These are phyloP conservation scores for Solanum bulbocastanum DNA, from an alignment of 257 asterid species.

Conservation along the genomic window DNA sequence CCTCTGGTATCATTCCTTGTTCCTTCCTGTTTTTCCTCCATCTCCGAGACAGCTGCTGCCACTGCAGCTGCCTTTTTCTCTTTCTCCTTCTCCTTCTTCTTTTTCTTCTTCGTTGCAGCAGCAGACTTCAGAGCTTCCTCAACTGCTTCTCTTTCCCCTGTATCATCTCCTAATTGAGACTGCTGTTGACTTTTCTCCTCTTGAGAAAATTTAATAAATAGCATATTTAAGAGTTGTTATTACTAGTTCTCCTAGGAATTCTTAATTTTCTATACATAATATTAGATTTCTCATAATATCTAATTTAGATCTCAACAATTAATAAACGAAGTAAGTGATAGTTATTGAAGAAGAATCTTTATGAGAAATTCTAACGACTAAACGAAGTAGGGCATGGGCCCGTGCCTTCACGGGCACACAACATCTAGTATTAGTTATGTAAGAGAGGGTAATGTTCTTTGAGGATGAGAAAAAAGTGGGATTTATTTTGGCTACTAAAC, in stretches of 20 bases:
- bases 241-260: too few relatives aligned
- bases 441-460: not conserved
- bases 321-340: too few relatives aligned
- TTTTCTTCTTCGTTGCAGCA: constrained; percentile 8
- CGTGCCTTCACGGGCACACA: too few relatives aligned
- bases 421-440: too few relatives aligned
- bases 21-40: constrained; percentile 62
- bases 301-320: too few relatives aligned
- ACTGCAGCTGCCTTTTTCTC: constrained; percentile 6
- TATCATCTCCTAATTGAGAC: not conserved
- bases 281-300: too few relatives aligned
- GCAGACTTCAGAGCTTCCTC: constrained; percentile 7
- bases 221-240: too few relatives aligned
- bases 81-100: constrained; percentile 5
- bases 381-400: too few relatives aligned
- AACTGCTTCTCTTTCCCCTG: not conserved
- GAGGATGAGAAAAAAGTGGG: not conserved
- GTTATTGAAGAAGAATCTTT: too few relatives aligned
- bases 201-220: not conserved
- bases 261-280: too few relatives aligned
- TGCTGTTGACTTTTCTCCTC: not conserved
- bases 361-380: too few relatives aligned
- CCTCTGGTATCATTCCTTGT: constrained; percentile 30
- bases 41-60: constrained; percentile 16
- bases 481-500: not conserved